Percentiles rank a stretch among this genome's conserved stretches.
phyloP scores from a whole-genome alignment of 164 flowering plant species.

The Magnolia kwangsiensis region DNA sequence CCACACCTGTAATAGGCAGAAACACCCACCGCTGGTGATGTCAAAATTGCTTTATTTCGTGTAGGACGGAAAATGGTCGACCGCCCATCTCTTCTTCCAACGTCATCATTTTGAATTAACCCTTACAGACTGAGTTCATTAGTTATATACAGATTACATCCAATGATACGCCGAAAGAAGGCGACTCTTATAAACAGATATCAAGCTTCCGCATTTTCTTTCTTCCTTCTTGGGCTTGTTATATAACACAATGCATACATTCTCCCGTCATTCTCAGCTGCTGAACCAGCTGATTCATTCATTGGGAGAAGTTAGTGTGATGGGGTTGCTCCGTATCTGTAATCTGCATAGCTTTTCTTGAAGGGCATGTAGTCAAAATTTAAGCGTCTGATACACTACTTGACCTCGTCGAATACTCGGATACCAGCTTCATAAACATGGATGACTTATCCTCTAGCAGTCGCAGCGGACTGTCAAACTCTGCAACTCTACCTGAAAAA shows the following conservation, averaged over 20 bases:
- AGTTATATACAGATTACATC: background rate
- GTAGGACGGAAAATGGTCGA: background rate
- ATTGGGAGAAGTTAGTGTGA: background rate
- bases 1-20: background rate
- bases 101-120: background rate
- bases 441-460: constrained; percentile 83
- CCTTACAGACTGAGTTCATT: constrained; percentile 2
- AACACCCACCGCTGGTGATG: background rate
- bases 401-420: constrained; percentile 87
- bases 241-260: background rate
- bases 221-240: constrained; percentile 1
- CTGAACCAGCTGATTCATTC: background rate
- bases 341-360: background rate
- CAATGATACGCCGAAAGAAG: background rate
- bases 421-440: constrained; percentile 81
- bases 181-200: background rate
- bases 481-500: constrained; percentile 83
- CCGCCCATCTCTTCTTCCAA: constrained; percentile 5
- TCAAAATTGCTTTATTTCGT: background rate
- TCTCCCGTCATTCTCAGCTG: constrained; percentile 1
- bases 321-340: background rate
- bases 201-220: background rate
- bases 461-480: constrained; percentile 75
- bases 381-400: constrained; percentile 70
- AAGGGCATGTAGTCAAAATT: constrained; percentile 3